Conservation (phyloP, 768 basidiomycete genomes). For the Boletus tomentosulus region DNA sequence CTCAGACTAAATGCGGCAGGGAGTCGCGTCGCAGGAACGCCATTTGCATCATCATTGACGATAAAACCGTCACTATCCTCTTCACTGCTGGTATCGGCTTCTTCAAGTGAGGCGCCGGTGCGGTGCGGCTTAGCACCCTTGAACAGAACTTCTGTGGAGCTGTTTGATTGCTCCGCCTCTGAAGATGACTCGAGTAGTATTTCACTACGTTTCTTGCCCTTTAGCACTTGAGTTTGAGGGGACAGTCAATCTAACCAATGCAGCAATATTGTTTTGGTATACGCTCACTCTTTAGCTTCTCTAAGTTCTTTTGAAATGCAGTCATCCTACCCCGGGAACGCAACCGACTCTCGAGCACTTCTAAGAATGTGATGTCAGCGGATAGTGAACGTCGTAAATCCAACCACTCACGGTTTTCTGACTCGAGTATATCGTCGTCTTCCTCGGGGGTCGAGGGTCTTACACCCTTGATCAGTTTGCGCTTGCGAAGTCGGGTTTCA, state of each 20-base stretch:
- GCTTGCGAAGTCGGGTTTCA: constrained; percentile 33
- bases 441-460: constrained; percentile 42
- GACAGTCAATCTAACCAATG: constrained; percentile 1
- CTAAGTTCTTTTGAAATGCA: constrained; percentile 58
- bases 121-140: constrained; percentile 42
- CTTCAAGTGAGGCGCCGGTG: constrained; percentile 32
- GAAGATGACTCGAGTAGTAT: constrained; percentile 29
- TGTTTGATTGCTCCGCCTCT: constrained; percentile 29
- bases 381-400: neutral
- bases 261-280: neutral
- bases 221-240: constrained; percentile 10
- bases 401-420: constrained; percentile 48
- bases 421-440: constrained; percentile 40
- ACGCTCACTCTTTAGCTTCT: constrained; percentile 57
- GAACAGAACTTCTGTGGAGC: constrained; percentile 34
- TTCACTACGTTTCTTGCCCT: constrained; percentile 45
- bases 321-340: constrained; percentile 58
- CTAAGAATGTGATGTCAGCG: constrained; percentile 31
- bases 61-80: constrained; percentile 41
- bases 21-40: constrained; percentile 40
- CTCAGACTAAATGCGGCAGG: constrained; percentile 80
- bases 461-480: constrained; percentile 41
- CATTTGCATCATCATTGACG: constrained; percentile 59
- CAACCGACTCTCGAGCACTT: constrained; percentile 60
- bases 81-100: constrained; percentile 20